phyloP scores from a whole-genome alignment of 2,329 filamentous ascomycete genomes.

The Alternaria alternata region DNA sequence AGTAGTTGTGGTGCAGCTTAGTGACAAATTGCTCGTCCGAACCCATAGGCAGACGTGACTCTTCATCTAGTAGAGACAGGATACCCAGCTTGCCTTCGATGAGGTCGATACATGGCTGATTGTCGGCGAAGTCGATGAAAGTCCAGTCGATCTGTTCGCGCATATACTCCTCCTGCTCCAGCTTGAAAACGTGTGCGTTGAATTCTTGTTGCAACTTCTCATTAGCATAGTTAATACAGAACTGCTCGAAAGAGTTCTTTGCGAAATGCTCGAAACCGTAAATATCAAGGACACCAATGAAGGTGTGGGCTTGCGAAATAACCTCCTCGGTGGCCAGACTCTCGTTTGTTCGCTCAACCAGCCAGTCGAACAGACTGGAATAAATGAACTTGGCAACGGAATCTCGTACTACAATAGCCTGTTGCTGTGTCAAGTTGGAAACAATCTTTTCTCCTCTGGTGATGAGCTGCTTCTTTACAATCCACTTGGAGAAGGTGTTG shows the following conservation, averaged over 20 bases:
- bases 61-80: constrained; percentile 90
- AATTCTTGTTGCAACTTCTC: constrained; percentile 99
- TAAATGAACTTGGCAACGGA: constrained; percentile 99
- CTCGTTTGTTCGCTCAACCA: constrained; percentile 95
- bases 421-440: constrained; percentile 91
- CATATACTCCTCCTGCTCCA: constrained; percentile 98
- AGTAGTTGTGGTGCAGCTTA: constrained; percentile 94
- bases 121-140: constrained; percentile 99
- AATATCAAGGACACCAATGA: constrained; percentile 98
- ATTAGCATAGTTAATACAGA: constrained; percentile 99
- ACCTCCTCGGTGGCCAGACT: constrained; percentile 91
- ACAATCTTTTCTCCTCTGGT: constrained; percentile 97
- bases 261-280: constrained; percentile 99
- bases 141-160: constrained; percentile 98
- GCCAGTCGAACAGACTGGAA: constrained; percentile 97
- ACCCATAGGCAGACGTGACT: constrained; percentile 95
- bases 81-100: constrained; percentile 98
- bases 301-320: constrained; percentile 80
- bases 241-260: constrained; percentile 99
- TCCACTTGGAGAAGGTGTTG: constrained; percentile 93
- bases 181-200: constrained; percentile 98
- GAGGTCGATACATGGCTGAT: constrained; percentile 97
- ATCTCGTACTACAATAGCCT: constrained; percentile 92
- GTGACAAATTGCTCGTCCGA: constrained; percentile 96
- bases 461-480: constrained; percentile 97